Conservation (phyloP, 2,329 filamentous ascomycete genomes). For the Venturia nashicola region DNA sequence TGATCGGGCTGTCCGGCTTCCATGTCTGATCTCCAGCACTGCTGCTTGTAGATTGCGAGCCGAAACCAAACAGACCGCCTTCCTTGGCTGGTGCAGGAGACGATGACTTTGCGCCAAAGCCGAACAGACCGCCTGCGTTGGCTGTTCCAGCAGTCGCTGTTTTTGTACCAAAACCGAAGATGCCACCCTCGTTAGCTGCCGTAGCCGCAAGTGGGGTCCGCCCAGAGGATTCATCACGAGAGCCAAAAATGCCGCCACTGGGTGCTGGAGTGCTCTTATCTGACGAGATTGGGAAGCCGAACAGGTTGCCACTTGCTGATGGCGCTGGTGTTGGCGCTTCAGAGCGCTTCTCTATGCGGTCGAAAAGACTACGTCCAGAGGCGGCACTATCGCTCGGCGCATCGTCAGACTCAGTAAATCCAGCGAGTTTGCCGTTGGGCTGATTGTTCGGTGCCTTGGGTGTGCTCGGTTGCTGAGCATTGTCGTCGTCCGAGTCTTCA, state of each 20-base stretch:
- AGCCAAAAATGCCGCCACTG: constrained; percentile 14
- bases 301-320: neutral
- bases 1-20: constrained; percentile 35
- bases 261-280: neutral
- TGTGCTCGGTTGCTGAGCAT: neutral
- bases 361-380: constrained; percentile 3
- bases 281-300: neutral
- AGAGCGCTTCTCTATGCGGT: neutral
- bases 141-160: constrained; percentile 14
- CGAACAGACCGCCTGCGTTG: neutral
- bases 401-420: neutral
- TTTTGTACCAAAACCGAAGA: constrained; percentile 17
- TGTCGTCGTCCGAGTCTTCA: constrained; percentile 17
- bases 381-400: neutral
- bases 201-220: constrained; percentile 5
- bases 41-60: constrained; percentile 12
- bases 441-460: neutral
- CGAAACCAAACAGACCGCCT: neutral
- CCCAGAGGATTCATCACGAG: constrained; percentile 12
- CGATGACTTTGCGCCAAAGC: constrained; percentile 7
- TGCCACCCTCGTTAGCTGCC: constrained; percentile 12
- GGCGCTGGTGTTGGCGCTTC: constrained; percentile 1
- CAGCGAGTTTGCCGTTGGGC: neutral
- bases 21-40: constrained; percentile 31
- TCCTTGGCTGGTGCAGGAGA: constrained; percentile 12